phyloP scores from a whole-genome alignment of 2,329 filamentous ascomycete species.

The Phialemoniopsis sp. region DNA sequence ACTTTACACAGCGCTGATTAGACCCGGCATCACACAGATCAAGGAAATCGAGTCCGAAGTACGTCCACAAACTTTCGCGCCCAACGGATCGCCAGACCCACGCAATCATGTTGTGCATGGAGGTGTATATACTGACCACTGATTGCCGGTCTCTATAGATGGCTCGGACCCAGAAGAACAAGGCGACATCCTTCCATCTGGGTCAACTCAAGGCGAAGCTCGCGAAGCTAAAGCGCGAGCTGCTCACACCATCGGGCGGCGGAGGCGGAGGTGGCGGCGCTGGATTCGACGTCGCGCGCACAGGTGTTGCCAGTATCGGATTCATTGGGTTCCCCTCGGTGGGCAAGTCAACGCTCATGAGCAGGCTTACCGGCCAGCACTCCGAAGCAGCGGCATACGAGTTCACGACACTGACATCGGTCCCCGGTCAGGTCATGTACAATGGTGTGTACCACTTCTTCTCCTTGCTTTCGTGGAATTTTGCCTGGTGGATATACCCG shows the following conservation, averaged over 20 bases:
- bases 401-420: constrained; percentile 96
- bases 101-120: too few species aligned
- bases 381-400: constrained; percentile 97
- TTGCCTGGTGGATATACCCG: neutral
- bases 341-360: constrained; percentile 98
- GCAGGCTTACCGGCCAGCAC: constrained; percentile 87
- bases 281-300: constrained; percentile 96
- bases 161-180: constrained; percentile 97
- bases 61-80: constrained; percentile 28
- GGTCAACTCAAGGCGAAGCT: constrained; percentile 97
- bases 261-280: constrained; percentile 81
- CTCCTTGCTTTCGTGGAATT: constrained; percentile 3
- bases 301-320: constrained; percentile 92
- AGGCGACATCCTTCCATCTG: constrained; percentile 88
- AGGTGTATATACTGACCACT: constrained; percentile 11
- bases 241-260: constrained; percentile 75
- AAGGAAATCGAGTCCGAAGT: constrained; percentile 96
- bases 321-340: constrained; percentile 99
- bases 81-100: too few species aligned
- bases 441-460: constrained; percentile 53
- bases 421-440: constrained; percentile 92
- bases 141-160: constrained; percentile 51
- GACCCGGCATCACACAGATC: too few species aligned
- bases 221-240: constrained; percentile 93
- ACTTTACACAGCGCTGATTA: too few species aligned